Evolutionary conservation across 495 filamentous ascomycete genomes (phyloP).

Genomic region (Rhizodiscina lignyota): DNA sequence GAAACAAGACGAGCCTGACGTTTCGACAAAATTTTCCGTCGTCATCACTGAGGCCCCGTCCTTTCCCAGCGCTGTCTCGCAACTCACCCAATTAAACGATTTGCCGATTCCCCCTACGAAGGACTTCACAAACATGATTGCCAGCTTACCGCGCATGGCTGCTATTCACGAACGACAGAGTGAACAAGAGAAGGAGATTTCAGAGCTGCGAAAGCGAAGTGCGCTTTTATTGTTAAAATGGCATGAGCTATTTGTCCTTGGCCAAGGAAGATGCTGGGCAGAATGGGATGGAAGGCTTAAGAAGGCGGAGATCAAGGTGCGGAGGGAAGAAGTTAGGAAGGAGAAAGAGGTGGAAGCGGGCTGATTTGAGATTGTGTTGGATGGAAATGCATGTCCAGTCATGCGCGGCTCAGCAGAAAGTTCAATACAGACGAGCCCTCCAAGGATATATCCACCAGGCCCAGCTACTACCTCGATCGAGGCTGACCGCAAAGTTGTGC

Average conservation of each 20-base stretch:
- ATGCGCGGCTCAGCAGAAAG: not conserved
- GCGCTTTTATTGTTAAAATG: constrained; percentile 58
- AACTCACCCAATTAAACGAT: constrained; percentile 63
- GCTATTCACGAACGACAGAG: constrained; percentile 47
- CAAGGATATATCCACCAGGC: too few relatives aligned
- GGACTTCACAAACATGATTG: constrained; percentile 47
- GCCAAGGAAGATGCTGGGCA: constrained; percentile 52
- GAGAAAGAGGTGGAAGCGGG: constrained; percentile 8
- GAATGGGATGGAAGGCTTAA: constrained; percentile 56
- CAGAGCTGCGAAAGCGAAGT: constrained; percentile 53
- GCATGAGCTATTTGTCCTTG: constrained; percentile 60
- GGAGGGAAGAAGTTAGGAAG: constrained; percentile 35
- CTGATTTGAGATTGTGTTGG: not conserved
- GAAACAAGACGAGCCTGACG: not conserved
- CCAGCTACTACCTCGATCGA: too few relatives aligned
- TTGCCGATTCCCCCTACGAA: constrained; percentile 56
- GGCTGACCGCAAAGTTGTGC: too few relatives aligned
- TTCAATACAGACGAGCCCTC: too few relatives aligned
- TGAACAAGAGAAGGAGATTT: constrained; percentile 54
- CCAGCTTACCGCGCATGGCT: constrained; percentile 54
- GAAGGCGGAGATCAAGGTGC: constrained; percentile 47
- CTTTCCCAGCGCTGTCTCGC: constrained; percentile 62
- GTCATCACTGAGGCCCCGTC: constrained; percentile 57
- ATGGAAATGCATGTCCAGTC: not conserved
- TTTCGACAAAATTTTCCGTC: constrained; percentile 35